A percentile compares a stretch with the other conserved stretches of the same genome.
phyloP scores from a whole-genome alignment of 805 yeast species.

The Yamadazyma sp. region DNA sequence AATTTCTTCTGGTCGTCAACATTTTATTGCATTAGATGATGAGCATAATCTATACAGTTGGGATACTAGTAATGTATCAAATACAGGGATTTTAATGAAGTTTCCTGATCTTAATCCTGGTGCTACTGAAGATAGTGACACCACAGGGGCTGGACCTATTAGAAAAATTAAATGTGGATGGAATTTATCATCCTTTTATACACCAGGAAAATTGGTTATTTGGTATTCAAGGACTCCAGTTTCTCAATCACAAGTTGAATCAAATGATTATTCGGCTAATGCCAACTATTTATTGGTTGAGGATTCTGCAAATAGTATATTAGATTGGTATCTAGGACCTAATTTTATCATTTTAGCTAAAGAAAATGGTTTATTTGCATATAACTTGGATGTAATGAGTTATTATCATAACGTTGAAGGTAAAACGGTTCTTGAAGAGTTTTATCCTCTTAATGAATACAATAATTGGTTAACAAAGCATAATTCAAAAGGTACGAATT shows the following conservation, averaged over 20 bases:
- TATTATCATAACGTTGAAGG: slow-evolving; percentile 15
- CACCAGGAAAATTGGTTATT: slow-evolving; percentile 48
- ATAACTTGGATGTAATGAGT: slow-evolving; percentile 8
- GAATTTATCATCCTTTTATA: slow-evolving; percentile 52
- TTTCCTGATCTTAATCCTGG: slow-evolving; percentile 26
- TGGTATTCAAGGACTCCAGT: slow-evolving; percentile 45
- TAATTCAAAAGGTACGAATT: slow-evolving; percentile 14
- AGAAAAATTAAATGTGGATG: slow-evolving; percentile 63
- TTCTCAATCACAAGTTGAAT: slow-evolving; percentile 17
- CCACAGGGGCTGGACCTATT: slow-evolving; percentile 17
- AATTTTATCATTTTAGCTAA: slow-evolving; percentile 50
- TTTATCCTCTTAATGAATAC: slow-evolving; percentile 18
- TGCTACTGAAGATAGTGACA: not conserved
- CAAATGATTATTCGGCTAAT: slow-evolving; percentile 13
- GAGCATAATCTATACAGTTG: slow-evolving; percentile 53
- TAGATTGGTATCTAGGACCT: slow-evolving; percentile 58
- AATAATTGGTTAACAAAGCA: slow-evolving; percentile 20
- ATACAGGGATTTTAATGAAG: slow-evolving; percentile 40
- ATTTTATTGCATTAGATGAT: slow-evolving; percentile 58
- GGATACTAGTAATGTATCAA: slow-evolving; percentile 44
- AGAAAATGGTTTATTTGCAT: slow-evolving; percentile 9
- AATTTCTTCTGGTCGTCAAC: slow-evolving; percentile 62
- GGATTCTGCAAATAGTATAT: slow-evolving; percentile 33
- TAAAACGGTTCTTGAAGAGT: slow-evolving; percentile 11
- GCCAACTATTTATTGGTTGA: slow-evolving; percentile 45